These are phyloP conservation scores for Rubroshorea leprosula DNA, from an alignment of 345 rosid species.

Conservation along the genomic window DNA sequence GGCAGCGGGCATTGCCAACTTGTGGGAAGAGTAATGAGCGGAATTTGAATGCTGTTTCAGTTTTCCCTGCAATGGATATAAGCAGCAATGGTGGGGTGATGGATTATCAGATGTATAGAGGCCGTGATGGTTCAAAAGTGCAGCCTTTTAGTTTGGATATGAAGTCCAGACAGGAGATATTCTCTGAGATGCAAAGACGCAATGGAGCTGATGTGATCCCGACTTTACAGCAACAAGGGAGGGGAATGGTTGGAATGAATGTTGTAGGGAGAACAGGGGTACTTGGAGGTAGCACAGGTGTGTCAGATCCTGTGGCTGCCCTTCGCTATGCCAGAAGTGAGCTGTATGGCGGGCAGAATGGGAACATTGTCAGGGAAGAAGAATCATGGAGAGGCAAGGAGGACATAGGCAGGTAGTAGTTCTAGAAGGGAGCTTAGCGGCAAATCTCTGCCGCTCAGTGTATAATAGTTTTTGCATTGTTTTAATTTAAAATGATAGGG, in stretches of 20 bases:
- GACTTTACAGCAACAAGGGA: slow-evolving; percentile 42
- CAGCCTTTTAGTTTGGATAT: slow-evolving; percentile 41
- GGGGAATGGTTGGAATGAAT: slow-evolving; percentile 43
- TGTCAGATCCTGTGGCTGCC: slow-evolving; percentile 62
- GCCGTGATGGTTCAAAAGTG: slow-evolving; percentile 30
- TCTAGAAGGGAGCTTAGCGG: slow-evolving; percentile 24
- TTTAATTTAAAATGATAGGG: slow-evolving; percentile 31
- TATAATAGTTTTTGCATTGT: slow-evolving; percentile 51
- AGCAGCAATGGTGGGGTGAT: slow-evolving; percentile 29
- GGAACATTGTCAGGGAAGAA: slow-evolving; percentile 42
- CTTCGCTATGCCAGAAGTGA: slow-evolving; percentile 47
- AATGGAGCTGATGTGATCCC: slow-evolving; percentile 43
- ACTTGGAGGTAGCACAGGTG: slow-evolving; percentile 23
- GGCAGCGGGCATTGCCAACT: slow-evolving; percentile 17
- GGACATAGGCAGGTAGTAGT: slow-evolving; percentile 53
- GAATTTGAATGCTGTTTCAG: slow-evolving; percentile 30
- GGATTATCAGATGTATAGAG: slow-evolving; percentile 39
- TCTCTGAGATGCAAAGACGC: slow-evolving; percentile 36
- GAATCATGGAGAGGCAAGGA: slow-evolving; percentile 58
- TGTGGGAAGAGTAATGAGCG: slow-evolving; percentile 26
- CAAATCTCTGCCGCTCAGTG: slow-evolving; percentile 36
- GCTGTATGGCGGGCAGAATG: slow-evolving; percentile 35
- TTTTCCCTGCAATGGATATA: slow-evolving; percentile 29
- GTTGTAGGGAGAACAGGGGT: slow-evolving; percentile 39
- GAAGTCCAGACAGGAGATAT: slow-evolving; percentile 43